Base-by-base conservation (phyloP, 495 filamentous ascomycete genomes). In the Penicillium goetzii region DNA sequence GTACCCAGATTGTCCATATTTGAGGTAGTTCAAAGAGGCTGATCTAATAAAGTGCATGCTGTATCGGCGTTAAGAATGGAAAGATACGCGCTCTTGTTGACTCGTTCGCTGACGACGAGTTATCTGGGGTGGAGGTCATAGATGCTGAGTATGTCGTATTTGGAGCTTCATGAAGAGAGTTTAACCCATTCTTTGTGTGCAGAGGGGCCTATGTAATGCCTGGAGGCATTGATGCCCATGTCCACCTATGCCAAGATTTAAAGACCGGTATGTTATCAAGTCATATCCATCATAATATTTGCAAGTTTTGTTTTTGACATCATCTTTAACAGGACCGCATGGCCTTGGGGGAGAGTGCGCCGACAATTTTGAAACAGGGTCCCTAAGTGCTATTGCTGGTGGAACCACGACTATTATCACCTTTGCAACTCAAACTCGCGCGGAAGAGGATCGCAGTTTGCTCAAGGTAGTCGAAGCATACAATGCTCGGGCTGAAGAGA, bases 371-470 rank as follows among this genome's bases (percentile, higher is more conserved):
- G 64, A 66, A 26, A 66, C 64, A 10, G 64, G 64, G 0, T 62
- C 83, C 2, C 69, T 82, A 54, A 83, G 80, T 47, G 84, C 84
- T 12, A 77, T 86, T 58, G 80, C 79, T 7, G 84, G 85, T 43
- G 85, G 85, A 30, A 86, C 81, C n/a, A 87, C 85, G 0, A 85
- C 85, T 4, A 79, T 87, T 49, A 78, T 86, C 17, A 76, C 82
- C 5, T 87, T 88, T 60, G 85, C 84, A 8, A 62, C 64, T 28
- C 64, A 66, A 26, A 66, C 60, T 47, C 61, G 61, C 3, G 54
- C 61, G 12, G 56, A 64, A 36, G 61, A 64, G 23, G 56, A 59
- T 15, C 36, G 30, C 12, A 59, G 56, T 38, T 38, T 64, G 10
- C 26, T 64, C 10, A 25, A 43, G 4, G 64, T 66, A 1, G 50